Conservation (phyloP, 164 flowering plant genomes). For the Vitis rupestris region DNA sequence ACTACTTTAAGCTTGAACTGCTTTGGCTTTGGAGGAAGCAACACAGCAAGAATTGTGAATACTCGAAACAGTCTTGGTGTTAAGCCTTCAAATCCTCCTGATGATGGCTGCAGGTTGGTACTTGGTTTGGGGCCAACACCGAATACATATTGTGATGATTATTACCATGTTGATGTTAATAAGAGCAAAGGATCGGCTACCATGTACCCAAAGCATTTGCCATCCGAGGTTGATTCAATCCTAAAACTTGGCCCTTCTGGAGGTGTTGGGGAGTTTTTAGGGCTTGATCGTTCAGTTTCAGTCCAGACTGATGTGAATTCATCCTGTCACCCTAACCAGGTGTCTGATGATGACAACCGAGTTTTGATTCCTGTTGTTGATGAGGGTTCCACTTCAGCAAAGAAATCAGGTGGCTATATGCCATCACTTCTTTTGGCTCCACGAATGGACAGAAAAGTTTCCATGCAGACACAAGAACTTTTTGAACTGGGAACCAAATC, state of each 20-base stretch:
- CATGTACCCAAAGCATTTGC: conserved; percentile 16
- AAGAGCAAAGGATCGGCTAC: conserved; percentile 32
- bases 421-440: conserved; percentile 80
- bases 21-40: conserved; percentile 44
- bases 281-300: conserved; percentile 35
- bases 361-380: conserved; percentile 49
- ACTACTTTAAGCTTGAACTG: conserved; percentile 61
- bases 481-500: conserved; percentile 26
- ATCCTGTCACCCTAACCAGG: conserved; percentile 5
- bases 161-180: conserved; percentile 17
- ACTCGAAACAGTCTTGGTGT: conserved; percentile 14
- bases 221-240: conserved; percentile 44
- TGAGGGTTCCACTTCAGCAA: conserved; percentile 92
- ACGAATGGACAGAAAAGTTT: conserved; percentile 28
- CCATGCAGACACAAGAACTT: conserved; percentile 23
- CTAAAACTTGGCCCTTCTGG: conserved; percentile 69
- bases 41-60: conserved; percentile 19
- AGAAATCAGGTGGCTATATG: conserved; percentile 87
- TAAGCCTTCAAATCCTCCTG: conserved; percentile 28
- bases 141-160: conserved; percentile 36
- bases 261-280: conserved; percentile 27
- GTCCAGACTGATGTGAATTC: conserved; percentile 18
- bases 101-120: conserved; percentile 78
- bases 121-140: conserved; percentile 90
- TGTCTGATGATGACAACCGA: no score